Evolutionary conservation across 345 rosid species (phyloP), one percentile per base, ranked within the genome.

Genomic region (Bretschneidera sinensis): DNA sequence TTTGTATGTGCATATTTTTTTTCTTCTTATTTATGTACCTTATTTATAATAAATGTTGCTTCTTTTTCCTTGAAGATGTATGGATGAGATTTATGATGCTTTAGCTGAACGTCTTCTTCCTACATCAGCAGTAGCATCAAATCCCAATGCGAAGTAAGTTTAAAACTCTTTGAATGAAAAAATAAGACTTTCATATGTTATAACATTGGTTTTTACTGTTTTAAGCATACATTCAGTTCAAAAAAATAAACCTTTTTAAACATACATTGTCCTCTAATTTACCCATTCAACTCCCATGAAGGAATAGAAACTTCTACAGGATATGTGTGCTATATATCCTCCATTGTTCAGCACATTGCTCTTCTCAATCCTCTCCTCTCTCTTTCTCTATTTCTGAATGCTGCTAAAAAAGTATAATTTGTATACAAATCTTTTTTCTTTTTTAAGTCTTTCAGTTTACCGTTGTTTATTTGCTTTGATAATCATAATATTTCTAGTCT

Each of bases 71-170:
- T 54, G 58, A 75, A 90, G 99, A 53, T 74, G 76, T 64, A 90
- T 94, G 97, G 81, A 84, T 69, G 95, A 90, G 69, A 75, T 86
- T 47, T 94, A 80, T 75, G 89, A 88, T 73, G 70, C 69, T 78
- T 74, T 94, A 74, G 96, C 80, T 21, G 81, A 80, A 53, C 83
- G 79, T 34, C 60, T 90, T 59, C 69, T 87, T 67, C 88, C 95
- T 55, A 51, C 86, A 19, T 84, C 81, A 72, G 85, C 85, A 20
- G 66, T 68, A 21, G 82, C 84, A 69, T 79, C 76, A 57, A 76
- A 79, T 71, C 75, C 80, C 39, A 69, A 70, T 74, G 24, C 64
- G 21, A 89, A 86, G 96, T 87, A 71, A 75, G 95, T 65, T 63
- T 39, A 5, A 5, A 39, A 7, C 11, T 39, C 15, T 1, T 9